These are phyloP conservation scores for Cladophialophora exuberans DNA, from an alignment of 2,329 filamentous ascomycete species.

Conservation along the genomic window DNA sequence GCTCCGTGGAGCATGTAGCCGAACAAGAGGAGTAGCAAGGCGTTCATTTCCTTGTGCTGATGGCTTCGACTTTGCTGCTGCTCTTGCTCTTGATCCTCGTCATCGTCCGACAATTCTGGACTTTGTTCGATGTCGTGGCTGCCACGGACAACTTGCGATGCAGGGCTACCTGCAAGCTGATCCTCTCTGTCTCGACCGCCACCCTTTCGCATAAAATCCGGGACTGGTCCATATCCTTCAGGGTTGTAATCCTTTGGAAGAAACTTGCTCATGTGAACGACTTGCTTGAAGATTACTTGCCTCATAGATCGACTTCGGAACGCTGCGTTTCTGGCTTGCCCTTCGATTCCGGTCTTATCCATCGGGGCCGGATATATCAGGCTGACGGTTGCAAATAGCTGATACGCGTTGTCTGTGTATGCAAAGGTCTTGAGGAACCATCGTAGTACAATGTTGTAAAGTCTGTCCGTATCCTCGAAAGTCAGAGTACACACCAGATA, in stretches of 20 bases:
- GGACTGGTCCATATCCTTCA: conserved; percentile 40
- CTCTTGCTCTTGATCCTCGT: conserved; percentile 12
- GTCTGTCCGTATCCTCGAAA: conserved; percentile 75
- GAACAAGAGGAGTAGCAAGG: conserved; percentile 82
- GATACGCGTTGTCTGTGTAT: conserved; percentile 79
- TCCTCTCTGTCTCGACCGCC: background rate
- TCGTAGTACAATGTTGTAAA: conserved; percentile 69
- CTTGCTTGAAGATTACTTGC: conserved; percentile 88
- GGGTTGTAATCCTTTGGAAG: conserved; percentile 55
- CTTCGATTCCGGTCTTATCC: conserved; percentile 47
- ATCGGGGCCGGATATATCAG: conserved; percentile 66
- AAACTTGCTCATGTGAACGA: conserved; percentile 83
- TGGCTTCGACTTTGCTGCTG: background rate
- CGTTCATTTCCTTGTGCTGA: conserved; percentile 64
- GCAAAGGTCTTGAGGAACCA: conserved; percentile 84
- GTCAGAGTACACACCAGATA: conserved; percentile 83
- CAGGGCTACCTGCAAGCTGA: background rate
- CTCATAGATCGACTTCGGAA: conserved; percentile 75
- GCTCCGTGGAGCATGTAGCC: conserved; percentile 86
- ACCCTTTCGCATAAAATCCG: conserved; percentile 34
- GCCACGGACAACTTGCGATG: background rate
- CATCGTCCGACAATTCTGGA: background rate
- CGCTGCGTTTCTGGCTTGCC: conserved; percentile 40
- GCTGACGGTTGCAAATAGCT: conserved; percentile 79
- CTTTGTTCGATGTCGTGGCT: background rate